Evolutionary conservation across 192 early-diverging fungal species (phyloP).

Genomic region (Phycomyces blakesleeanus): DNA sequence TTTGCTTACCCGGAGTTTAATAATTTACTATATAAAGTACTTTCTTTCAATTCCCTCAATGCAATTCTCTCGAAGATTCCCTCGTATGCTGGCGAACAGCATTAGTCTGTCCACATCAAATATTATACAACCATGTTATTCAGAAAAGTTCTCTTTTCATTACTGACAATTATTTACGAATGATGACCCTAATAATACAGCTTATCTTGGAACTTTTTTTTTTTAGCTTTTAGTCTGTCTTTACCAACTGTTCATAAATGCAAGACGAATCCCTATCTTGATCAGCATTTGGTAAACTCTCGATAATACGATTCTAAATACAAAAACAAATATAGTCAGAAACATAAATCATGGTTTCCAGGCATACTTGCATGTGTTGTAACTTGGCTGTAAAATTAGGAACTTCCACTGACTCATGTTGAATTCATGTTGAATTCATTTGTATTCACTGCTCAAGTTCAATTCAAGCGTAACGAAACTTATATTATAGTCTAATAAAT

Average conservation of each 20-base stretch:
- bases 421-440: neutral
- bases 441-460: neutral
- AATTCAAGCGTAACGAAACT: neutral
- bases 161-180: too few species aligned
- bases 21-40: too few species aligned
- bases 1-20: too few species aligned
- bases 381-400: neutral
- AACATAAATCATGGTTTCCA: neutral
- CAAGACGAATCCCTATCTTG: neutral
- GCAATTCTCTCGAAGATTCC: too few species aligned
- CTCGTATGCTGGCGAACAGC: too few species aligned
- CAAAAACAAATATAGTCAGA: neutral
- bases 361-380: neutral
- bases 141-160: too few species aligned
- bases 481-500: neutral
- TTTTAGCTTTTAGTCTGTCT: too few species aligned
- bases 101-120: too few species aligned
- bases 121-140: too few species aligned
- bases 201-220: too few species aligned
- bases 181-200: too few species aligned
- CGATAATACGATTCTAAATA: neutral
- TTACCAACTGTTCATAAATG: conserved; percentile 1
- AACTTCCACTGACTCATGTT: neutral
- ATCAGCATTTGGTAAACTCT: neutral
- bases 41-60: too few species aligned